Percentiles rank a stretch among this genome's conserved stretches.
These are phyloP conservation scores for Metschnikowia santaceciliae DNA, from an alignment of 805 yeast species.

Conservation along the genomic window DNA sequence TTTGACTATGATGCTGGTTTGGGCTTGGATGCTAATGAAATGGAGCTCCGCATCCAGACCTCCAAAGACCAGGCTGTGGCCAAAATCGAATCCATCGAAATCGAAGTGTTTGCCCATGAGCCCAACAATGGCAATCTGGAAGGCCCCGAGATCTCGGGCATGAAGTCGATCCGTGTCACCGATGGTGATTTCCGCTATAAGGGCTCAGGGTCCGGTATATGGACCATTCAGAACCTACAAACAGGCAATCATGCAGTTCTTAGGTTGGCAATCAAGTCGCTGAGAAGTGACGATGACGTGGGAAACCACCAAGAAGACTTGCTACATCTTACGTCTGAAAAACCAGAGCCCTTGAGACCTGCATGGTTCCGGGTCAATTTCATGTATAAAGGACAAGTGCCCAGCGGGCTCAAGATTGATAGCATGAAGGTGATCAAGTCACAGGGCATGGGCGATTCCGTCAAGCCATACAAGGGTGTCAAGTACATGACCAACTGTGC, in stretches of 20 bases:
- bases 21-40: constrained; percentile 53
- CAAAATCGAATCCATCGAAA: constrained; percentile 30
- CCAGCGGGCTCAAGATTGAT: constrained; percentile 72
- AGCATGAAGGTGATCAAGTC: constrained; percentile 54
- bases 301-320: neutral
- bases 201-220: constrained; percentile 52
- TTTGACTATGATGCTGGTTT: constrained; percentile 52
- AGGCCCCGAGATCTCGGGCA: constrained; percentile 22
- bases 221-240: constrained; percentile 57
- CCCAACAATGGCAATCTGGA: constrained; percentile 4
- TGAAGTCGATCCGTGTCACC: constrained; percentile 61
- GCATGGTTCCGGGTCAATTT: constrained; percentile 49
- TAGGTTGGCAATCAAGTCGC: constrained; percentile 47
- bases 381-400: constrained; percentile 60
- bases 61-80: constrained; percentile 26
- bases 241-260: constrained; percentile 67
- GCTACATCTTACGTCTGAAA: neutral
- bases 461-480: constrained; percentile 87
- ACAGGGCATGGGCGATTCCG: constrained; percentile 56
- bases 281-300: neutral
- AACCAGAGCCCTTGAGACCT: constrained; percentile 18
- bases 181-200: constrained; percentile 70
- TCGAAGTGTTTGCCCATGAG: constrained; percentile 24
- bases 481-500: constrained; percentile 69
- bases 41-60: constrained; percentile 55